A percentile compares a stretch with the other conserved stretches of the same genome.
phyloP scores from a whole-genome alignment of 257 asterid genomes.

The Solanum acaule region DNA sequence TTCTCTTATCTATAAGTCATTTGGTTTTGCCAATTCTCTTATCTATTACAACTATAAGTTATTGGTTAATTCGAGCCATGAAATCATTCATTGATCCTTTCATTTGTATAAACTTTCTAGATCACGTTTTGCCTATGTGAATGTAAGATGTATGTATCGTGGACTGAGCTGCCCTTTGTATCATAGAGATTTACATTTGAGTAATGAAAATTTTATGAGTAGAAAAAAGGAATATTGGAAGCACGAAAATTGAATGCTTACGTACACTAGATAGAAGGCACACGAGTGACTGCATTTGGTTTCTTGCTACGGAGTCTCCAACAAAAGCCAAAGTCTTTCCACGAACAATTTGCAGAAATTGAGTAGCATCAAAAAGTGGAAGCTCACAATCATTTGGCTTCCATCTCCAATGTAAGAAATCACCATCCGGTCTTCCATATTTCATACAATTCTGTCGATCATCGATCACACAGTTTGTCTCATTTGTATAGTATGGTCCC shows the following conservation, averaged over 20 bases:
- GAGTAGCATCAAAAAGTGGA: slow-evolving; percentile 4
- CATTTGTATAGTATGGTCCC: slow-evolving; percentile 11
- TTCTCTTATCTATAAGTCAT: no score
- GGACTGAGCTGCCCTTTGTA: not conserved
- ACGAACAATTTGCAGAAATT: slow-evolving; percentile 5
- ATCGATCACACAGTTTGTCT: slow-evolving; percentile 7
- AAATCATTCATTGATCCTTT: no score
- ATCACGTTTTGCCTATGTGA: no score
- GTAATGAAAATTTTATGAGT: no score
- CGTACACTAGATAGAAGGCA: slow-evolving; percentile 11
- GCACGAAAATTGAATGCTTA: not conserved
- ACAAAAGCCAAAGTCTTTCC: slow-evolving; percentile 16
- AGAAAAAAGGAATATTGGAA: no score
- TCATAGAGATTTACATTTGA: not conserved
- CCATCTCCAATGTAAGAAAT: slow-evolving; percentile 17
- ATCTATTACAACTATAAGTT: no score
- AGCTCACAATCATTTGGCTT: slow-evolving; percentile 15
- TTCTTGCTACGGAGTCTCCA: slow-evolving; percentile 17
- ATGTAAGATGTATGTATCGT: no score
- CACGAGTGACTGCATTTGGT: slow-evolving; percentile 18
- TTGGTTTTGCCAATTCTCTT: no score
- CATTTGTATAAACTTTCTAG: no score
- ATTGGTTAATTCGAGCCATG: no score
- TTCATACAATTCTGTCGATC: slow-evolving; percentile 21
- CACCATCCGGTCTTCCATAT: slow-evolving; percentile 7